Conservation (phyloP, 73 alveolate genomes). For the Paramecium primaurelia region DNA sequence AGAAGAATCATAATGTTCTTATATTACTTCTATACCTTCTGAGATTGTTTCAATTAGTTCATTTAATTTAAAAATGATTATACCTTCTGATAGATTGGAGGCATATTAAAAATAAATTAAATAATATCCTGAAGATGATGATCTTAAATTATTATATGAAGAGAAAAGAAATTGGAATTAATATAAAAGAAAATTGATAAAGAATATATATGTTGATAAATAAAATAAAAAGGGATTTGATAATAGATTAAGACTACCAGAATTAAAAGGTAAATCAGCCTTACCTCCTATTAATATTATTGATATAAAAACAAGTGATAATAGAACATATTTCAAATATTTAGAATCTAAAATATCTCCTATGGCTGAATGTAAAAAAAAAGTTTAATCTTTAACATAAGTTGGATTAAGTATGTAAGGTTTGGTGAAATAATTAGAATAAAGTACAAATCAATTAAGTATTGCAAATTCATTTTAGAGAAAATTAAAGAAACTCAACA, state of each 20-base stretch:
- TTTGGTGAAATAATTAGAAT: not conserved
- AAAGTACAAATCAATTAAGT: not conserved
- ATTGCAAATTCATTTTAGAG: conserved; percentile 24
- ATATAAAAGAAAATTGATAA: not conserved
- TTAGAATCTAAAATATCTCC: conserved; percentile 45
- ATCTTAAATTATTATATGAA: conserved; percentile 15
- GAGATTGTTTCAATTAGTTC: conserved; percentile 52
- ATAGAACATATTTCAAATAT: conserved; percentile 48
- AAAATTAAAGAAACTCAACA: conserved; percentile 26
- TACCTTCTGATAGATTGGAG: conserved; percentile 52
- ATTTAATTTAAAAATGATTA: conserved; percentile 19
- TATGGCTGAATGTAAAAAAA: conserved; percentile 25
- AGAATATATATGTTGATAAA: conserved; percentile 41
- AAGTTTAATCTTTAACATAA: not conserved
- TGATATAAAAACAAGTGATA: conserved; percentile 58
- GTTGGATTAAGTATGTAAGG: not conserved
- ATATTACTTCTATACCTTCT: conserved; percentile 49
- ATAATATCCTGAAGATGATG: conserved; percentile 55
- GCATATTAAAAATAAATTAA: conserved; percentile 39
- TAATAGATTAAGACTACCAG: conserved; percentile 36
- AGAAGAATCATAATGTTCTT: conserved; percentile 46
- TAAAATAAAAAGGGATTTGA: conserved; percentile 61
- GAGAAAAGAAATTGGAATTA: conserved; percentile 57
- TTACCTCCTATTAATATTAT: conserved; percentile 50
- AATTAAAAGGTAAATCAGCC: not conserved